Evolutionary conservation across 2,329 filamentous ascomycete genomes (phyloP), one percentile per base, ranked within the genome.

Genomic region (Cladorrhinum sp.): DNA sequence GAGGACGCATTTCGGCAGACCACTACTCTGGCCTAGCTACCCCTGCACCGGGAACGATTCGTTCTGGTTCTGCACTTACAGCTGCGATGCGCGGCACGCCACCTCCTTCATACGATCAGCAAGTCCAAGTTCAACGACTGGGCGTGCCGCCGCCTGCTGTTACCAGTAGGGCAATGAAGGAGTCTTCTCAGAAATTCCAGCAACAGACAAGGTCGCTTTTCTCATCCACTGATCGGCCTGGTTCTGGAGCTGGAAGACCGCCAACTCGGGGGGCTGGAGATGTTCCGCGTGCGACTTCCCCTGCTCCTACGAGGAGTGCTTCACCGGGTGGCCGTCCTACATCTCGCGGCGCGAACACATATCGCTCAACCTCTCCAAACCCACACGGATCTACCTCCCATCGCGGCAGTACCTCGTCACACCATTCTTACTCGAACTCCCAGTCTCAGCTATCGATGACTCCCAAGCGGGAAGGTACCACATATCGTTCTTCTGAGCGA

Each of bases 131-230:
- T 50, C 91, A 90, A 71, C 84, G 91, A 61, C 82, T 98, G 3
- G 95, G 92, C 57, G 90, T 93, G 12, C 96, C 95, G 1, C 89
- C 93, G 61, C 92, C 93, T 1, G 95, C 95, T 1, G 92, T 96
- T 62, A 99, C 96, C 0, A 90, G 92, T 3, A 91, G 89, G 64
- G 91, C 95, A 52, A 99, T 99, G 96, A 91, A 96, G 71, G 91
- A 96, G 74, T 91, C 93, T 3, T 95, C 92, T 0, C 89, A 96
- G 68, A 92, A 92, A 74, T 97, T 93, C 70, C 86, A 90, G 22
- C 85, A 87, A 50, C 90, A 97, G 74, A 91, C 91, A 2, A 85
- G 91, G 49, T 92, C 83, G 69, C 88, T 97, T 78, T 95, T 96
- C 73, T 80, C 70, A 29, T 65, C 70, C 1, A 48, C 57, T 18